Conservation (phyloP, 768 basidiomycete species). For the Peribolospora kevripleyi region DNA sequence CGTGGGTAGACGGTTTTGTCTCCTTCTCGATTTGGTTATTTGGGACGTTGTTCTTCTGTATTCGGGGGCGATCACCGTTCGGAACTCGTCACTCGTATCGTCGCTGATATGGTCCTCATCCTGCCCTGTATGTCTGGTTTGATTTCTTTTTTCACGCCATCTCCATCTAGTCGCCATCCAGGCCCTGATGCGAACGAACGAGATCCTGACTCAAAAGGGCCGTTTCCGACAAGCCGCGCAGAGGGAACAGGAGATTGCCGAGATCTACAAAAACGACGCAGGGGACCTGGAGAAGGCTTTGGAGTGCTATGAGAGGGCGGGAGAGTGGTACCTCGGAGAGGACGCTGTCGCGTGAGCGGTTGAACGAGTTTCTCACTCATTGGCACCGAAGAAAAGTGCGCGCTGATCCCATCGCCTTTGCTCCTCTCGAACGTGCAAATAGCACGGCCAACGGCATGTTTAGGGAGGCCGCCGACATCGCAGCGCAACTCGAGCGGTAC, state of each 20-base stretch:
- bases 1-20: slow-evolving; percentile 27
- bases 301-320: slow-evolving; percentile 65
- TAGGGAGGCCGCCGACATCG: slow-evolving; percentile 88
- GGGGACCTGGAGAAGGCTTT: slow-evolving; percentile 23
- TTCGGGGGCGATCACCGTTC: neutral
- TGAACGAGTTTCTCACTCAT: neutral
- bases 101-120: no score
- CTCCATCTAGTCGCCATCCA: slow-evolving; percentile 50
- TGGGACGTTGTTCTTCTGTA: neutral
- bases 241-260: slow-evolving; percentile 51
- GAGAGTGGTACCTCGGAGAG: slow-evolving; percentile 93
- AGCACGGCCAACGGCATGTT: slow-evolving; percentile 89
- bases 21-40: neutral
- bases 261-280: slow-evolving; percentile 69
- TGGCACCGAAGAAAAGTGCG: neutral
- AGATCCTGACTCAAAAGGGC: slow-evolving; percentile 54
- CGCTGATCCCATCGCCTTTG: neutral
- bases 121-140: neutral
- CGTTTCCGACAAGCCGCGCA: slow-evolving; percentile 64
- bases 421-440: slow-evolving; percentile 1
- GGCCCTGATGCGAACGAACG: slow-evolving; percentile 60
- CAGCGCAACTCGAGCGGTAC: slow-evolving; percentile 70
- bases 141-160: neutral
- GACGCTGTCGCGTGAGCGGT: slow-evolving; percentile 70
- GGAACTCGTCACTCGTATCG: no score